Evolutionary conservation across 225 moss, liverwort and hornwort species (phyloP).

Genomic region (Rhytidiadelphus loreus): DNA sequence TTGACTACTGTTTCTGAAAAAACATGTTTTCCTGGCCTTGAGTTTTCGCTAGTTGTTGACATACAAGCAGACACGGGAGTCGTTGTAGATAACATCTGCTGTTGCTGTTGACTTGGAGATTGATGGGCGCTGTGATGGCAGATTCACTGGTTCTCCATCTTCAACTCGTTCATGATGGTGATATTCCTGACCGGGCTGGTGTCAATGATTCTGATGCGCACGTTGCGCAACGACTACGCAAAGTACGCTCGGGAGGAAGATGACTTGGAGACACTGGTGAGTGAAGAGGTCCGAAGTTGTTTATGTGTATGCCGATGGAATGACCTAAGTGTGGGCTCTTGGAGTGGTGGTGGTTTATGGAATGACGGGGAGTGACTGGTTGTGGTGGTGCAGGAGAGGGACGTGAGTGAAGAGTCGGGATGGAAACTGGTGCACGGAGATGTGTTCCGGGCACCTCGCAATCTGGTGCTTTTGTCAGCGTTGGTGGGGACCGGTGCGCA

Average conservation of each 20-base stretch:
- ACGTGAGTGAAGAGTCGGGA: slow-evolving; percentile 97
- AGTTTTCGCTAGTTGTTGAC: background rate
- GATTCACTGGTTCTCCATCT: slow-evolving; percentile 99
- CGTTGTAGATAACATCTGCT: background rate
- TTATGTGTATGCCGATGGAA: background rate
- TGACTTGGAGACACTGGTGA: slow-evolving; percentile 96
- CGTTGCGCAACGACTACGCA: slow-evolving; percentile 96
- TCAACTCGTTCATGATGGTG: slow-evolving; percentile 99
- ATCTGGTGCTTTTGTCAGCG: slow-evolving; percentile 87
- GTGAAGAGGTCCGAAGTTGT: background rate
- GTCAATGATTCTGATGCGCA: slow-evolving; percentile 99
- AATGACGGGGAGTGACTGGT: background rate
- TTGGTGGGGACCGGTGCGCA: slow-evolving; percentile 96
- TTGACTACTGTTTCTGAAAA: background rate
- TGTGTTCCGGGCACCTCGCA: slow-evolving; percentile 87
- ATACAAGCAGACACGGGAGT: background rate
- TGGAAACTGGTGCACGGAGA: slow-evolving; percentile 99
- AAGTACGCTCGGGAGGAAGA: slow-evolving; percentile 98
- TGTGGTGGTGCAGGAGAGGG: slow-evolving; percentile 69
- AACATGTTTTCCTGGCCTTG: background rate
- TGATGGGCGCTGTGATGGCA: slow-evolving; percentile 17
- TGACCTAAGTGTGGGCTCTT: background rate
- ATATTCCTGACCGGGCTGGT: slow-evolving; percentile 96
- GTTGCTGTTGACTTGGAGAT: background rate
- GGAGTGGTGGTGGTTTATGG: background rate